A percentile compares a stretch with the other conserved stretches of the same genome.
phyloP scores from a whole-genome alignment of 176 grass and related monocot genomes.

The Elymus sibiricus region DNA sequence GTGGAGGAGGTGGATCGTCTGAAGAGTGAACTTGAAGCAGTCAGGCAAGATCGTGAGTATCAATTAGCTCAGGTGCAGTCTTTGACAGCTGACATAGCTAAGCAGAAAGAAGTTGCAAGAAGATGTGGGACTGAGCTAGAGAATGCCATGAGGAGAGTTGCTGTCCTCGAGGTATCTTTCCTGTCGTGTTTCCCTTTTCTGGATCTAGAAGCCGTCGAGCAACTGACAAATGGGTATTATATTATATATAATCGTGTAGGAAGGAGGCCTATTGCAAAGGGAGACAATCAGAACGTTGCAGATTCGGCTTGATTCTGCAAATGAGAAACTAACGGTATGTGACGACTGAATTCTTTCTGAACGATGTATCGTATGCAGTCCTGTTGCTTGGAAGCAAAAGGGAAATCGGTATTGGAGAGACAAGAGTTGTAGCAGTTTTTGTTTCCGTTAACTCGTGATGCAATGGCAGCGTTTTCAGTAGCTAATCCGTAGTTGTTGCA shows the following conservation, averaged over 20 bases:
- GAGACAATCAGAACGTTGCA: neutral
- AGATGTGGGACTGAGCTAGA: neutral
- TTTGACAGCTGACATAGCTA: neutral
- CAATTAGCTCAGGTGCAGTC: neutral
- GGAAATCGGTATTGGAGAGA: too few relatives aligned
- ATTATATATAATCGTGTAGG: neutral
- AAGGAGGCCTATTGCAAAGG: neutral
- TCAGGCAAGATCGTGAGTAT: neutral
- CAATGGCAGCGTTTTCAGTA: too few relatives aligned
- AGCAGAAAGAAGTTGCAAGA: constrained; percentile 1
- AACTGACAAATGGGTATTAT: neutral
- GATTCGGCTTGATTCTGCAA: neutral
- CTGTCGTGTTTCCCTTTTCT: neutral
- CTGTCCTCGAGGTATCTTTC: neutral
- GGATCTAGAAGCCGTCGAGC: neutral
- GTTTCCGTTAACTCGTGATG: too few relatives aligned
- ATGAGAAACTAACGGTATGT: neutral
- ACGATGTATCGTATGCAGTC: too few relatives aligned
- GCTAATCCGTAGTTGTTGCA: neutral
- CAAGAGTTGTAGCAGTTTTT: too few relatives aligned
- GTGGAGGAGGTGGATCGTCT: neutral
- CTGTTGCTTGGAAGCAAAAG: too few relatives aligned
- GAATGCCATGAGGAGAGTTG: constrained; percentile 5
- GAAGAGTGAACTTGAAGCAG: neutral
- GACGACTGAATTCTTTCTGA: neutral